Evolutionary conservation across 2,329 filamentous ascomycete species (phyloP).

Genomic region (Celoporthe dispersa): DNA sequence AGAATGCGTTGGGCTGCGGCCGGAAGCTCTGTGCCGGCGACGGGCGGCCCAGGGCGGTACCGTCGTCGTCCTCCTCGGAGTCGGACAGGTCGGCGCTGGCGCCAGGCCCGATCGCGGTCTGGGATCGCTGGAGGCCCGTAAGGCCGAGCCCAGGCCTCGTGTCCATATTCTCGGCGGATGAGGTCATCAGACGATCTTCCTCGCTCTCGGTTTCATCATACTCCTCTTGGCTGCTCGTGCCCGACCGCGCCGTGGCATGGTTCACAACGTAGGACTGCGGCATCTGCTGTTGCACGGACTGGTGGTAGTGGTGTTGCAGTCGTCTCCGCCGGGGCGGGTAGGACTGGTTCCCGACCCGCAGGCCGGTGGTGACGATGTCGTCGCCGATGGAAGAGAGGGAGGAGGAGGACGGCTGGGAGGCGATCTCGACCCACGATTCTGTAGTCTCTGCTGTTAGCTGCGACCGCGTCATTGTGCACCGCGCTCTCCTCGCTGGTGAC

Average conservation of each 20-base stretch:
- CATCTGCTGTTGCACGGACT: conserved; percentile 41
- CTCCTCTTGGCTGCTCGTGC: conserved; percentile 84
- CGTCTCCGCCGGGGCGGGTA: conserved; percentile 65
- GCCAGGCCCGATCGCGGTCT: conserved; percentile 44
- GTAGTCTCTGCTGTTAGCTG: conserved; percentile 37
- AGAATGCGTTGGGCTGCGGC: conserved; percentile 91
- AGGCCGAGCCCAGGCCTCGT: conserved; percentile 31
- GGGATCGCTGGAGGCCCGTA: conserved; percentile 37
- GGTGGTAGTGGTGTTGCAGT: conserved; percentile 46
- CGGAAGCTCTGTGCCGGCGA: conserved; percentile 67
- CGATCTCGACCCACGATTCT: conserved; percentile 98
- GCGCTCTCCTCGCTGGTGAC: conserved; percentile 27
- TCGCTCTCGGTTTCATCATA: conserved; percentile 94
- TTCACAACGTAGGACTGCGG: conserved; percentile 42
- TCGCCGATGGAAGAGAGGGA: conserved; percentile 85
- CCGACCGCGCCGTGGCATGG: conserved; percentile 47
- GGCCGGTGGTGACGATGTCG: conserved; percentile 88
- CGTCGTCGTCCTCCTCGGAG: conserved; percentile 70
- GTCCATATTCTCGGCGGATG: conserved; percentile 59
- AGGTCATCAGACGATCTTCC: conserved; percentile 70
- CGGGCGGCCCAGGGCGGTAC: conserved; percentile 74
- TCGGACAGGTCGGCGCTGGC: conserved; percentile 42
- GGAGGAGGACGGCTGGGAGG: conserved; percentile 90
- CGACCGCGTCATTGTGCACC: conserved; percentile 6
- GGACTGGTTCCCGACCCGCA: conserved; percentile 72